These are phyloP conservation scores for Coccomyxa sp. DNA, from an alignment of 139 green algal species.

Conservation along the genomic window DNA sequence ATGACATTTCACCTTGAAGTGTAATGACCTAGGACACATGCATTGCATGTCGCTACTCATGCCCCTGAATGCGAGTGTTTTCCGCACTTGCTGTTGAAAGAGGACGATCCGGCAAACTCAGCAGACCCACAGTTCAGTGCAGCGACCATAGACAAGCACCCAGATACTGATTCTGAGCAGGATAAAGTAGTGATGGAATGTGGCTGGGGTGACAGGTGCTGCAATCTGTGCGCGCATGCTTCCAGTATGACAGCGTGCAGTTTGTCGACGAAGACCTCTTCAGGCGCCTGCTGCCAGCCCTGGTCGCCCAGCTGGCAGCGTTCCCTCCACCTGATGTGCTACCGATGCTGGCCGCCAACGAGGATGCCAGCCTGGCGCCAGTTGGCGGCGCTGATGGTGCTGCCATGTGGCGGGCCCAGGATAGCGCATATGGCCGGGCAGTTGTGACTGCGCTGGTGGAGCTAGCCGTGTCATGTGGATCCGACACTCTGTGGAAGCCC, in stretches of 20 bases:
- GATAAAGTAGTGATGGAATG: not conserved
- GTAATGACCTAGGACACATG: too few relatives aligned
- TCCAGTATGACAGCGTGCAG: slow-evolving; percentile 70
- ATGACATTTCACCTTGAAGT: too few relatives aligned
- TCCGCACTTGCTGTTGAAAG: too few relatives aligned
- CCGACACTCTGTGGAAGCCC: slow-evolving; percentile 76
- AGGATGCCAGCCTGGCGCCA: slow-evolving; percentile 10
- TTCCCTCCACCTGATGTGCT: slow-evolving; percentile 15
- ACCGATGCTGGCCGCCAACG: not conserved
- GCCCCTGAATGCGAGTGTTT: too few relatives aligned
- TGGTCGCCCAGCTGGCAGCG: slow-evolving; percentile 51
- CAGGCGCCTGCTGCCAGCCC: slow-evolving; percentile 50
- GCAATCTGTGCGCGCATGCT: slow-evolving; percentile 72
- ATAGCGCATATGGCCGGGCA: slow-evolving; percentile 32
- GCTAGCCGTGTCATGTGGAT: slow-evolving; percentile 67
- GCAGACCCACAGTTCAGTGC: too few relatives aligned
- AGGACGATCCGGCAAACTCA: too few relatives aligned
- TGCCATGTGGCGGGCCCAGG: not conserved
- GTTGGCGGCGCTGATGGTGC: not conserved
- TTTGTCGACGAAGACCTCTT: slow-evolving; percentile 67
- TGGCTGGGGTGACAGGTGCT: slow-evolving; percentile 47
- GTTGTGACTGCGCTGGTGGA: slow-evolving; percentile 51
- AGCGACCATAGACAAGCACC: too few relatives aligned
- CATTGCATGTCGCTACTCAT: too few relatives aligned
- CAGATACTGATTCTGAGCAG: too few relatives aligned